These are phyloP conservation scores for Kalmusia sp. DNA, from an alignment of 2,329 filamentous ascomycete species.

Conservation along the genomic window DNA sequence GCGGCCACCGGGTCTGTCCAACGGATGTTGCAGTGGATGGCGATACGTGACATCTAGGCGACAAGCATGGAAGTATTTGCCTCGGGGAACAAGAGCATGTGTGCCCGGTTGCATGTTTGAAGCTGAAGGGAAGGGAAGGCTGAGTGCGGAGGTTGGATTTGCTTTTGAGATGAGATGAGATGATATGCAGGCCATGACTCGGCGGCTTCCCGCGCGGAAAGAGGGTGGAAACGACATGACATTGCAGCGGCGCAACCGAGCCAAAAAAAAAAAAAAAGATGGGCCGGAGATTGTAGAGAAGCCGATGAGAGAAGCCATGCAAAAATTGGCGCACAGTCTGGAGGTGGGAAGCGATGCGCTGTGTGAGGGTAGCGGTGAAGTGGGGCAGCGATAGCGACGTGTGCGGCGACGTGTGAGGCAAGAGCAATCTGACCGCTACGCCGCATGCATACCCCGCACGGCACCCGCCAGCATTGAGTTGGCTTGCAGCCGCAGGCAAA, in stretches of 20 bases:
- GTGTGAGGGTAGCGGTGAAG: not conserved
- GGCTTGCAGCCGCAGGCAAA: not conserved
- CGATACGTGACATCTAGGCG: not conserved
- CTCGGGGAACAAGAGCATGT: not conserved
- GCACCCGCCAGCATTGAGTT: not conserved
- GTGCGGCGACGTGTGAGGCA: not conserved
- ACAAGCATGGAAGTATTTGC: not conserved
- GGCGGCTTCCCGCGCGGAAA: not conserved
- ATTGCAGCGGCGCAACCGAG: too few species aligned
- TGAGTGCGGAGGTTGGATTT: not conserved
- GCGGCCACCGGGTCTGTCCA: conserved; percentile 9
- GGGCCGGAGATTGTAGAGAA: too few species aligned
- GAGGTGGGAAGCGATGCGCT: not conserved
- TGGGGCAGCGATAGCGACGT: too few species aligned
- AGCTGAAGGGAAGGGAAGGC: not conserved
- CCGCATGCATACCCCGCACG: conserved; percentile 1
- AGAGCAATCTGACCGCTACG: not conserved
- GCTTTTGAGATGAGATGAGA: not conserved
- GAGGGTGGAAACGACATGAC: not conserved
- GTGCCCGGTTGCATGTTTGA: not conserved
- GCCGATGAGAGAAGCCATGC: not conserved
- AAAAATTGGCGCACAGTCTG: not conserved
- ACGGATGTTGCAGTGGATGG: not conserved
- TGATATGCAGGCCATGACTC: conserved; percentile 8
- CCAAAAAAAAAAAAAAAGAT: too few species aligned